Base-by-base conservation (phyloP, 768 basidiomycete genomes). In the Astraeus odoratus region DNA sequence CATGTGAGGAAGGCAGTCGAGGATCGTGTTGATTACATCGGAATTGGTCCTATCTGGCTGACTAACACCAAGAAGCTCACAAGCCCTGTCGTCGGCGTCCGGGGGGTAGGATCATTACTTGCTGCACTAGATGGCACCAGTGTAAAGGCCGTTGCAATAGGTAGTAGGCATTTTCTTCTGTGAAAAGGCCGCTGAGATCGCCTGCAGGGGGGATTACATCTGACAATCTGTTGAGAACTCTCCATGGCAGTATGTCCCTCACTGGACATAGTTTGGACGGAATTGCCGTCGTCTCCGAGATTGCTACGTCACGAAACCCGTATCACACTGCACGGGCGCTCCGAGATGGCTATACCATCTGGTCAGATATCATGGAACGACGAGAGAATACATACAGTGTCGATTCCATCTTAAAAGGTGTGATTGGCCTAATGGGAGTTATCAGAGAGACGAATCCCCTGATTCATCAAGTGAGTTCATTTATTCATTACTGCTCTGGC, bases 261-360 rank as follows among this genome's bases (percentile, higher is more conserved):
- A 73, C 75, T 1, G 73, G 76, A 0, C 79, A 74, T 45, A 43
- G 69, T 1, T 67, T 95, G 13, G 83, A 89, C 46, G 94, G 94
- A 0, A 72, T 96, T 22, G 94, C 94, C 9, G 77, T 96, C 41
- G 83, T 96, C 31, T 92, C 89, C 18, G 89, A 91, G 36, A 90
- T 97, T 46, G 73, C 88, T 6, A 75, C 80, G 3, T 84, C 88
- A 0, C 26, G 48, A 1, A 66, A 76, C 4, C 90, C 91, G 0
- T 52, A 58, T 13, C 49, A 58, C 15, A 74, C 80, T 1, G 76
- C 88, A 0, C 61, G 57, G 33, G 66, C 54, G 31, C 70, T 83
- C 9, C 57, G 61, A 23, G 59, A 51, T 3, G 69, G 70, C n/a
- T 57, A 83, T 18, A 58, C 56, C 26, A 44, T 46, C 35, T 63